Conservation (phyloP, 2,329 filamentous ascomycete species). For the Cladosporium sp. region DNA sequence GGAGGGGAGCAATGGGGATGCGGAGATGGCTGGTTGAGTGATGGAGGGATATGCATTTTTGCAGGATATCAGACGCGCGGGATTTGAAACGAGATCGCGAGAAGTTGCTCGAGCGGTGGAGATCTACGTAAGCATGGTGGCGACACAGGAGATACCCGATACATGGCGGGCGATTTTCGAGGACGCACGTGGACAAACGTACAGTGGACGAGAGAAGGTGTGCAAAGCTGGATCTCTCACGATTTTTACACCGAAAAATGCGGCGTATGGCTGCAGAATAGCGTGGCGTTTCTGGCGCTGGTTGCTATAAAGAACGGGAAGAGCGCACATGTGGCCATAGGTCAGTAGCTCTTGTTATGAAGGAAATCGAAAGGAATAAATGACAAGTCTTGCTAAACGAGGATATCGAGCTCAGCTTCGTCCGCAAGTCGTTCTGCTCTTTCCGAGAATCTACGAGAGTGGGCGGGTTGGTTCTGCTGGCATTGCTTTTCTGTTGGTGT, state of each 20-base stretch:
- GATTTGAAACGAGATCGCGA: no score
- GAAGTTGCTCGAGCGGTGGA: no score
- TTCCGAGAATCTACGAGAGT: not conserved
- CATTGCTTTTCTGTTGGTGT: not conserved
- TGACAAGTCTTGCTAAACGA: not conserved
- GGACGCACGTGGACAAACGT: not conserved
- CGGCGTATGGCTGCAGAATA: not conserved
- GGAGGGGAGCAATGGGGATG: slow-evolving; percentile 37
- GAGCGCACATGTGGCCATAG: not conserved
- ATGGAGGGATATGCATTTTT: not conserved
- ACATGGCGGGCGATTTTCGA: not conserved
- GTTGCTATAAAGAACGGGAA: not conserved
- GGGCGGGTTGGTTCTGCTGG: no score
- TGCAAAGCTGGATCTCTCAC: not conserved
- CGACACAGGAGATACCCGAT: not conserved
- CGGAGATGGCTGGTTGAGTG: slow-evolving; percentile 44
- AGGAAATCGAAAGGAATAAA: not conserved
- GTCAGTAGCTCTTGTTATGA: slow-evolving; percentile 12
- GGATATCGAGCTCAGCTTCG: not conserved
- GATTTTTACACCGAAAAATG: not conserved
- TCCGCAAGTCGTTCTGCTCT: not conserved
- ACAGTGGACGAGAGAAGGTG: not conserved
- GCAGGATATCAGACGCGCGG: no score
- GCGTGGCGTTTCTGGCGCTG: slow-evolving; percentile 18
- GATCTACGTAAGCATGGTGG: no score